These are phyloP conservation scores for Boletus fagicola DNA, from an alignment of 768 basidiomycete genomes.

Conservation along the genomic window DNA sequence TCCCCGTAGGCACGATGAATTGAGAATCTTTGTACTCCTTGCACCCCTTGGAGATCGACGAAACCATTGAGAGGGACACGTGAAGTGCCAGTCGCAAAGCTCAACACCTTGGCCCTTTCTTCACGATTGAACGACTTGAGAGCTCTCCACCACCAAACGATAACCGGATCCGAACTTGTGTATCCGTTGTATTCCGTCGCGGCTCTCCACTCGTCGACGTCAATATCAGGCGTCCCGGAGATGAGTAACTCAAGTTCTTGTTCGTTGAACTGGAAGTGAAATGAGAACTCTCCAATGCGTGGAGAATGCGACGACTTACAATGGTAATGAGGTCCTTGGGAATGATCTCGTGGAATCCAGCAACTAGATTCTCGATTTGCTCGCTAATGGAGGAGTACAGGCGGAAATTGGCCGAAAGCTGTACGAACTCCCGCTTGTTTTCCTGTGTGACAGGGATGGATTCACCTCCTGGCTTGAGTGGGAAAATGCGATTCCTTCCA, in stretches of 20 bases:
- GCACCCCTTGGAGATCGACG: constrained; percentile 90
- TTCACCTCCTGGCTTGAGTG: constrained; percentile 84
- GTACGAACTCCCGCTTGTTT: constrained; percentile 95
- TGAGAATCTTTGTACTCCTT: constrained; percentile 92
- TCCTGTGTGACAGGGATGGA: constrained; percentile 88
- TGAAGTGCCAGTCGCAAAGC: constrained; percentile 93
- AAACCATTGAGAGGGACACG: constrained; percentile 94
- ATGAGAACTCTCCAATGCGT: constrained; percentile 1
- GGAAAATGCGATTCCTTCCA: constrained; percentile 84
- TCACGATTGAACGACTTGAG: constrained; percentile 96
- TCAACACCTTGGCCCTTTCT: constrained; percentile 93
- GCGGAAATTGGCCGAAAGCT: constrained; percentile 91
- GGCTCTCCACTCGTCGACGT: constrained; percentile 95
- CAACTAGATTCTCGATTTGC: constrained; percentile 86
- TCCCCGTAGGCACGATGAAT: constrained; percentile 93
- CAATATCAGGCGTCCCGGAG: constrained; percentile 97
- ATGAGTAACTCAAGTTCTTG: constrained; percentile 93
- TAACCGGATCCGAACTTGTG: constrained; percentile 86
- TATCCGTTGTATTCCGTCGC: constrained; percentile 92
- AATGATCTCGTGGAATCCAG: constrained; percentile 96
- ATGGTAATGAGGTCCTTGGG: constrained; percentile 95
- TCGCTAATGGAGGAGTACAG: constrained; percentile 93
- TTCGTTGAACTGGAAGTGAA: constrained; percentile 73
- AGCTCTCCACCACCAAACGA: constrained; percentile 99
- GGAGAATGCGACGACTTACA: constrained; percentile 44